Evolutionary conservation across 495 filamentous ascomycete genomes (phyloP).

Genomic region (Achaetomiella virescens): DNA sequence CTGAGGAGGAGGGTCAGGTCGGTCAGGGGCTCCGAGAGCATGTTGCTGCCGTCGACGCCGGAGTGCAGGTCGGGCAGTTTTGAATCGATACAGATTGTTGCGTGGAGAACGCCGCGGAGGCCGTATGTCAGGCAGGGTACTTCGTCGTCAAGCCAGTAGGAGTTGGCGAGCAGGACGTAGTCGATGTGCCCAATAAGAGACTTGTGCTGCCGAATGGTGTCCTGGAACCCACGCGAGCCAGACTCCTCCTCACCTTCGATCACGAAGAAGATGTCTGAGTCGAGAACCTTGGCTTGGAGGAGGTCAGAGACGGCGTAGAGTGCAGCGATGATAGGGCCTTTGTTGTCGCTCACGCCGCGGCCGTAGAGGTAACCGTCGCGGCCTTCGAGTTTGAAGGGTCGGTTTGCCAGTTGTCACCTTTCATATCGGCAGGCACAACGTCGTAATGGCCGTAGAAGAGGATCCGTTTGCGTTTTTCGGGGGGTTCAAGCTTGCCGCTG

Average conservation of each 20-base stretch:
- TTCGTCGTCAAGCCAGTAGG: slow-evolving; percentile 96
- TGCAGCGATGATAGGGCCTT: slow-evolving; percentile 88
- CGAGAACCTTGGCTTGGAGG: slow-evolving; percentile 65
- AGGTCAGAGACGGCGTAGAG: slow-evolving; percentile 88
- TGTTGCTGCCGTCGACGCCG: slow-evolving; percentile 84
- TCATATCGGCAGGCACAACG: slow-evolving; percentile 86
- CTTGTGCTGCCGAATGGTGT: slow-evolving; percentile 70
- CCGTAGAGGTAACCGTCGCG: slow-evolving; percentile 92
- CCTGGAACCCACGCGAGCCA: slow-evolving; percentile 80
- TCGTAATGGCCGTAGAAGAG: slow-evolving; percentile 99
- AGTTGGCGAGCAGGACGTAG: slow-evolving; percentile 91
- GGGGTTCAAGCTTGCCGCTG: slow-evolving; percentile 54
- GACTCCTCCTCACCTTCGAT: slow-evolving; percentile 98
- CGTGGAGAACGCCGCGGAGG: slow-evolving; percentile 88
- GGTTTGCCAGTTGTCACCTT: slow-evolving; percentile 69
- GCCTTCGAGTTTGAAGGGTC: slow-evolving; percentile 84
- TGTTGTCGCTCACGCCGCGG: slow-evolving; percentile 95
- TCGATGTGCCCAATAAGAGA: slow-evolving; percentile 82
- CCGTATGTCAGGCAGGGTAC: slow-evolving; percentile 95
- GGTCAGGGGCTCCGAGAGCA: slow-evolving; percentile 84
- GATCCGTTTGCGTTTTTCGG: slow-evolving; percentile 65
- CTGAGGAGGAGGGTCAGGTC: slow-evolving; percentile 78
- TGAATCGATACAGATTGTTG: slow-evolving; percentile 79
- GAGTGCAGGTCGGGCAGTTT: slow-evolving; percentile 86
- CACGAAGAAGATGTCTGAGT: slow-evolving; percentile 82